Evolutionary conservation across 2,329 filamentous ascomycete species (phyloP).

Genomic region (Aspergillus intermedius): DNA sequence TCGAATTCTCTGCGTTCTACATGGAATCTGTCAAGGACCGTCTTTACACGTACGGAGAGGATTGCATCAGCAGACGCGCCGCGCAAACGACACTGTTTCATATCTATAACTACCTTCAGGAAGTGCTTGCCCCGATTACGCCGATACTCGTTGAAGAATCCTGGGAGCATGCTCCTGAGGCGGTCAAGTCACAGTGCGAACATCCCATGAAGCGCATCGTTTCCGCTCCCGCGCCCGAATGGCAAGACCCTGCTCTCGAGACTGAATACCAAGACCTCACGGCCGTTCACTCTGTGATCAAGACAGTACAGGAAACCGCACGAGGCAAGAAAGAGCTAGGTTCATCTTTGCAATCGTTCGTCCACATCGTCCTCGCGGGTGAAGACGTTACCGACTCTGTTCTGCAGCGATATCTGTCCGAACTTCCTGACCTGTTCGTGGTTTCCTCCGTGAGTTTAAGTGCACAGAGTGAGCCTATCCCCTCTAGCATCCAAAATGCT

Average conservation of each 20-base stretch:
- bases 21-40: slow-evolving; percentile 88
- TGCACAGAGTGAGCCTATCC: slow-evolving; percentile 21
- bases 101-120: slow-evolving; percentile 65
- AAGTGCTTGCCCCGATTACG: slow-evolving; percentile 73
- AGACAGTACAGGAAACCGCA: slow-evolving; percentile 66
- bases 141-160: slow-evolving; percentile 82
- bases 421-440: slow-evolving; percentile 61
- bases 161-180: slow-evolving; percentile 67
- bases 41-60: slow-evolving; percentile 73
- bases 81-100: slow-evolving; percentile 53
- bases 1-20: slow-evolving; percentile 86
- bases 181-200: slow-evolving; percentile 49
- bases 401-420: slow-evolving; percentile 31
- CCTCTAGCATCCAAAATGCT: slow-evolving; percentile 22
- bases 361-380: slow-evolving; percentile 40
- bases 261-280: slow-evolving; percentile 35
- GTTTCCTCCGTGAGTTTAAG: slow-evolving; percentile 58
- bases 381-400: slow-evolving; percentile 11
- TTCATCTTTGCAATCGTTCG: slow-evolving; percentile 71
- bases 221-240: slow-evolving; percentile 25
- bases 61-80: slow-evolving; percentile 53
- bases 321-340: slow-evolving; percentile 66
- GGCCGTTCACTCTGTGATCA: slow-evolving; percentile 60
- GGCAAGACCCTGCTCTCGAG: slow-evolving; percentile 45
- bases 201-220: slow-evolving; percentile 41